Conservation (phyloP, 371 early-diverging fungal genomes). For the Smittium mucronatum region DNA sequence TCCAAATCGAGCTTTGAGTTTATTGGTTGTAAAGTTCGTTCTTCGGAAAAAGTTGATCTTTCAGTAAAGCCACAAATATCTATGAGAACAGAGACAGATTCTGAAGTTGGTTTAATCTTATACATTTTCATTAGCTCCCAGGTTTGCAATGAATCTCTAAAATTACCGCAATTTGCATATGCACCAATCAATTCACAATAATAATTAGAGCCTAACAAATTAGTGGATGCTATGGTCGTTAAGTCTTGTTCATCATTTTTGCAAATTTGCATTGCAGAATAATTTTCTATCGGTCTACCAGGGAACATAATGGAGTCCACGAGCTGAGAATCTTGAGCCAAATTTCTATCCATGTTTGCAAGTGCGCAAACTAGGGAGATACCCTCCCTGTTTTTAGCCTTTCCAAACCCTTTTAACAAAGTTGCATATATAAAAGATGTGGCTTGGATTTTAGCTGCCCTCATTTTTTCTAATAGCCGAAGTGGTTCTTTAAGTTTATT, state of each 20-base stretch:
- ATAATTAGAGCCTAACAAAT: constrained; percentile 16
- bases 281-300: neutral
- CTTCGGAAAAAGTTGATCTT: constrained; percentile 29
- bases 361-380: constrained; percentile 23
- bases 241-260: neutral
- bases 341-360: constrained; percentile 29
- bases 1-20: neutral
- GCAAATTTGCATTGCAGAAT: neutral
- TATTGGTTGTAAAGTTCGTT: constrained; percentile 3
- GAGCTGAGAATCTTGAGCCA: constrained; percentile 8
- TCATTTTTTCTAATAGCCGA: neutral
- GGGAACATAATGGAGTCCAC: neutral
- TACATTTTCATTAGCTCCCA: constrained; percentile 32
- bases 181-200: constrained; percentile 31
- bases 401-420: neutral
- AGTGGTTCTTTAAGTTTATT: neutral
- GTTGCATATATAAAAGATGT: neutral
- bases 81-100: constrained; percentile 25
- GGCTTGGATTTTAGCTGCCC: neutral
- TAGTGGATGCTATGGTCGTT: constrained; percentile 12
- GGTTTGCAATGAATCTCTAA: constrained; percentile 24
- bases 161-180: constrained; percentile 23
- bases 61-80: constrained; percentile 32
- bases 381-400: constrained; percentile 1
- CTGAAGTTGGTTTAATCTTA: constrained; percentile 20